Base-by-base conservation (phyloP, 2,329 filamentous ascomycete species). In the Hirsutella minnesotensis region DNA sequence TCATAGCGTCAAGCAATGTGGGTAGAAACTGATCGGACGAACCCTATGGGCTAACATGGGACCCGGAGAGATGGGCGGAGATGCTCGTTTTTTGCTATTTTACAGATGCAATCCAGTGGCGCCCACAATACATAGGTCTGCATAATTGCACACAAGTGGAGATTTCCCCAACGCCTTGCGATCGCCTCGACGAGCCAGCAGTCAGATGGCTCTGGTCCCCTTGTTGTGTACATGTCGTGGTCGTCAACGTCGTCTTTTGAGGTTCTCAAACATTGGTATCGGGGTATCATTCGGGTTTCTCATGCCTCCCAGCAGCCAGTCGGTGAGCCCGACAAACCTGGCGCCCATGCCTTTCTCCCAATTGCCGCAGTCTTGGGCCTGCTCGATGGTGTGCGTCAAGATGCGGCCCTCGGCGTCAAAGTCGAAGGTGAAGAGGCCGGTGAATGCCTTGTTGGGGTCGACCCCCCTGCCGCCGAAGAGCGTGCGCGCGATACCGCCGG, bases 371-470 rank as follows among this genome's bases (percentile, higher is more conserved):
- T 92, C 82, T 54, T 95, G 84, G 1, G 86, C 84, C 64, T 94
- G 86, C 64, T 98, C 92, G 55, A 98, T 96, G 0, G 86, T 94
- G 61, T 96, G 92, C 51, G 79, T 87, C 39, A 84, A 64, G 30
- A 98, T 79, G 49, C 87, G 74, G 1, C 92, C 92, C 53, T 94
- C 76, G 38, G 79, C 72, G 56, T 96, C 92, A 59, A 98, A 98
- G 50, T 94, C 86, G 60, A 98, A 98, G 46, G 95, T 82, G 63
- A 96, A 98, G 10, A 96, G 64, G 0, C 92, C 92, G 1, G 81
- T 86, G 53, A 96, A 96, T 56, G 89, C 83, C 55, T 85, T 82
- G 47, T 76, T 75, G 40, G 77, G 73, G 44, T 77, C 74, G 4
- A 56, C 62, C 3, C 54, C 57, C 18, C 52, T 49, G 4, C 50